Conservation (phyloP, 768 basidiomycete genomes). For the Agaricus subrufescens region DNA sequence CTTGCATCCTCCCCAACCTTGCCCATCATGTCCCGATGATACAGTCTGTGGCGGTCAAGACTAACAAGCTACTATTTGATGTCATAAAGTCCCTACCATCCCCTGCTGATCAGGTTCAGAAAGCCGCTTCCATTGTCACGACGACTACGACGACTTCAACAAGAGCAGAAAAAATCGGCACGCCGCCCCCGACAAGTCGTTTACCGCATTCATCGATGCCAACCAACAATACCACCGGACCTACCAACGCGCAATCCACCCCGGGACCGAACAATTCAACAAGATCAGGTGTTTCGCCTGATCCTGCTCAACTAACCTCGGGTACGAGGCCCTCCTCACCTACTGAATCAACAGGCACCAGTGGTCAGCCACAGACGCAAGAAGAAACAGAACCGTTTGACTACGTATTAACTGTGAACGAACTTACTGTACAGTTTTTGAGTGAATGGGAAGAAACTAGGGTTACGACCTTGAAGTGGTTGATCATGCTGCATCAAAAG, state of each 20-base stretch:
- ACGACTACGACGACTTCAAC: constrained; percentile 17
- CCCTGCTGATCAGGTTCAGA: constrained; percentile 46
- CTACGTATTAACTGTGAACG: constrained; percentile 89
- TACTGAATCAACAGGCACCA: constrained; percentile 35
- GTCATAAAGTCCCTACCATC: constrained; percentile 85
- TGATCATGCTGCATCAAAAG: constrained; percentile 98
- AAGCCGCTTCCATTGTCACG: constrained; percentile 15
- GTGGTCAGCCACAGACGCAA: constrained; percentile 19
- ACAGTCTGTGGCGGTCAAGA: constrained; percentile 78
- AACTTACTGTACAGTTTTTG: constrained; percentile 88
- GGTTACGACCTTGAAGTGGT: constrained; percentile 94
- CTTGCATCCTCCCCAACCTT: constrained; percentile 90
- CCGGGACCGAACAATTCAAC: neutral
- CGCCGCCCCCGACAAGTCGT: constrained; percentile 27
- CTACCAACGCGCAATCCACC: neutral
- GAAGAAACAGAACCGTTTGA: constrained; percentile 76
- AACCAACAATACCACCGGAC: constrained; percentile 34
- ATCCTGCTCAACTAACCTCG: constrained; percentile 34
- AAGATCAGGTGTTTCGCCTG: constrained; percentile 16
- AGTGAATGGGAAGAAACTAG: constrained; percentile 96
- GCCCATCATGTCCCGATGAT: constrained; percentile 90
- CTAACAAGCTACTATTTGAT: constrained; percentile 78
- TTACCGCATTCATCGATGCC: constrained; percentile 57
- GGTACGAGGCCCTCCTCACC: constrained; percentile 59
- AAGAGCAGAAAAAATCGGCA: constrained; percentile 18